Conservation (phyloP, 2,329 filamentous ascomycete genomes). For the Metarhizium album region DNA sequence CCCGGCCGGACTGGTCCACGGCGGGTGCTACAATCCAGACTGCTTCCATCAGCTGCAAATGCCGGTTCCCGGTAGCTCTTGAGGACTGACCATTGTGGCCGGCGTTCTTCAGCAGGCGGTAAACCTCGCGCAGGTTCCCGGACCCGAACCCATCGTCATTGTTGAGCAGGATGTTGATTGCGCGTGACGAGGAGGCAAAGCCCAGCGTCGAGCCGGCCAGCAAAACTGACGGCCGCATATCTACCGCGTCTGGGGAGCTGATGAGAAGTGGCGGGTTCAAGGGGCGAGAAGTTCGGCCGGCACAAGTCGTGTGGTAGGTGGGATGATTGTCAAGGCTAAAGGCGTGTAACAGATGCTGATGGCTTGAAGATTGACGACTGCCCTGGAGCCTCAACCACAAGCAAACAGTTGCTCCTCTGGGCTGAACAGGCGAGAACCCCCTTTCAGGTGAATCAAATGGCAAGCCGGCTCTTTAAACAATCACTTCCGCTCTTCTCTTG, state of each 20-base stretch:
- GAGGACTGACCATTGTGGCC: constrained; percentile 16
- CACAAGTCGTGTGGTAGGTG: background rate
- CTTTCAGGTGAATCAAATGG: background rate
- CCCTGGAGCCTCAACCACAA: background rate
- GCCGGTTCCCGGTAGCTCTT: background rate
- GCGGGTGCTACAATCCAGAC: constrained; percentile 21
- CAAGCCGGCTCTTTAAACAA: background rate
- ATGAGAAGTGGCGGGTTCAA: background rate
- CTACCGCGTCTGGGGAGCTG: background rate
- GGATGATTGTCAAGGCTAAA: background rate
- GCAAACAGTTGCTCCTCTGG: background rate
- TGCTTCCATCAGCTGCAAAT: constrained; percentile 1
- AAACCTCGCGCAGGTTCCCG: constrained; percentile 18
- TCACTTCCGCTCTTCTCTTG: background rate
- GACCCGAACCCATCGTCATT: constrained; percentile 22
- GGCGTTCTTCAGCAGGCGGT: constrained; percentile 18
- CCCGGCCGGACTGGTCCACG: constrained; percentile 19
- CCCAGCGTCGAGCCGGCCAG: constrained; percentile 10
- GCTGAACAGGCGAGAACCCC: background rate
- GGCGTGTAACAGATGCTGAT: background rate
- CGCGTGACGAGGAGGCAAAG: constrained; percentile 11
- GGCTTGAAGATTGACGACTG: background rate
- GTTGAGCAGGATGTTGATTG: constrained; percentile 19
- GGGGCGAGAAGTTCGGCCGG: background rate
- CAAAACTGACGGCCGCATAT: constrained; percentile 14